These are phyloP conservation scores for Dictyostelium firmibasis DNA, from an alignment of 78 protist genomes.

Conservation along the genomic window DNA sequence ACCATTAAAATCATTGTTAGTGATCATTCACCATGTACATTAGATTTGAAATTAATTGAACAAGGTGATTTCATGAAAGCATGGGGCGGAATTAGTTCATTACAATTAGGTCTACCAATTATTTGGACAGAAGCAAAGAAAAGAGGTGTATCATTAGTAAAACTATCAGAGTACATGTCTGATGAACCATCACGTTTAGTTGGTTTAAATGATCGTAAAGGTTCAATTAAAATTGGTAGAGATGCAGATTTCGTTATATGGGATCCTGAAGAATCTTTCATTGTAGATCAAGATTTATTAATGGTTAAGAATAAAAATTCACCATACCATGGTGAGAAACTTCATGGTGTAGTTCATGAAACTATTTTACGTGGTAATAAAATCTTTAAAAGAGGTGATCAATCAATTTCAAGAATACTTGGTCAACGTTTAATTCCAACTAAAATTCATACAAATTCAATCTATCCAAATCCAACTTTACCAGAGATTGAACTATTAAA, in stretches of 20 bases:
- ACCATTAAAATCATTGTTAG: conserved; percentile 29
- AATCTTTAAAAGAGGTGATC: neutral
- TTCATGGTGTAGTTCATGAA: neutral
- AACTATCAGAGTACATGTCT: conserved; percentile 4
- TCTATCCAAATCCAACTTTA: neutral
- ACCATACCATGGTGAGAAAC: conserved; percentile 33
- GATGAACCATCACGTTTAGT: conserved; percentile 48
- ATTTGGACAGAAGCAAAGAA: conserved; percentile 44
- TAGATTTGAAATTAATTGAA: conserved; percentile 38
- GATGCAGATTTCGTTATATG: conserved; percentile 86
- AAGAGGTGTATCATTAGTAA: neutral
- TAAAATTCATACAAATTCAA: conserved; percentile 13
- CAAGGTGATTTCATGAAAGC: conserved; percentile 79
- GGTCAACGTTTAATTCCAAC: conserved; percentile 52
- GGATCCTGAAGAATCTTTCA: conserved; percentile 25
- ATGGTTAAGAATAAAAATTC: conserved; percentile 36
- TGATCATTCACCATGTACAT: conserved; percentile 85
- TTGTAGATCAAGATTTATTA: neutral
- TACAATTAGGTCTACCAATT: conserved; percentile 69
- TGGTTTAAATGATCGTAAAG: conserved; percentile 65
- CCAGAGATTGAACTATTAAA: conserved; percentile 32
- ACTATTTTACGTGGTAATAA: conserved; percentile 56
- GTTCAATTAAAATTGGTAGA: conserved; percentile 64
- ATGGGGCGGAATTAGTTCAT: conserved; percentile 76
- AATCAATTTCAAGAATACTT: neutral